Evolutionary conservation across 225 moss, liverwort and hornwort species (phyloP), one percentile per base, ranked within the genome.

Genomic region (Pseudisothecium myosuroides): DNA sequence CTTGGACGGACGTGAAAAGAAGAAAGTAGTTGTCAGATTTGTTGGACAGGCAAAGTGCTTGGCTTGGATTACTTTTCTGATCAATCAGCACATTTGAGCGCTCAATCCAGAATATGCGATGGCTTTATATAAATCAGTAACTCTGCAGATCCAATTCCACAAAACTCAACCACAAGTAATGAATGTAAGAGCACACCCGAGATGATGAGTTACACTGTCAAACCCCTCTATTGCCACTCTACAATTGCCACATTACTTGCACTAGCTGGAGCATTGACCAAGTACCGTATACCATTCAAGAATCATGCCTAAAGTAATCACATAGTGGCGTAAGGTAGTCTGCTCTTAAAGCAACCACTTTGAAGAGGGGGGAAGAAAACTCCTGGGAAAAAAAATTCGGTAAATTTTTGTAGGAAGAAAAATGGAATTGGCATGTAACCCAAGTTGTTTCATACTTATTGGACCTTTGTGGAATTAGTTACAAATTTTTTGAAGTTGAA

Each of bases 341-440:
- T 76, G 34, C 20, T 76, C 34, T 52, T 49, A 12, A 22, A 21
- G 8, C 2, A 1, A 34, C 14, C 8, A n/a, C n/a, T 50, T 21
- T 21, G 8, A 50, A 34, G 76, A 50, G 8, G 4, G 34, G 36
- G 73, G 11, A 52, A 13, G 14, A 3, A 34, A 52, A 34, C 8
- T 52, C 7, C 5, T 4, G 1, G 1, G 4, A 76, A 22, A 34
- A 8, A 76, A 14, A 22, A 14, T 8, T 12, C 2, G 12, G 5
- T 8, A 12, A 50, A 12, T 20, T 34, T 50, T 7, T 7, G 3
- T 14, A 14, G 1, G 36, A 34, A 22, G 36, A 22, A 52, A 52
- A 52, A 52, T 36, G 52, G 0, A 76, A 34, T 36, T 76, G 36
- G 36, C 76, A 52, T 52, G 36, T 13, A 36, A 76, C 0, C 4